Base-by-base conservation (phyloP, 176 grass and related monocot genomes). In the Aechmea fasciata region DNA sequence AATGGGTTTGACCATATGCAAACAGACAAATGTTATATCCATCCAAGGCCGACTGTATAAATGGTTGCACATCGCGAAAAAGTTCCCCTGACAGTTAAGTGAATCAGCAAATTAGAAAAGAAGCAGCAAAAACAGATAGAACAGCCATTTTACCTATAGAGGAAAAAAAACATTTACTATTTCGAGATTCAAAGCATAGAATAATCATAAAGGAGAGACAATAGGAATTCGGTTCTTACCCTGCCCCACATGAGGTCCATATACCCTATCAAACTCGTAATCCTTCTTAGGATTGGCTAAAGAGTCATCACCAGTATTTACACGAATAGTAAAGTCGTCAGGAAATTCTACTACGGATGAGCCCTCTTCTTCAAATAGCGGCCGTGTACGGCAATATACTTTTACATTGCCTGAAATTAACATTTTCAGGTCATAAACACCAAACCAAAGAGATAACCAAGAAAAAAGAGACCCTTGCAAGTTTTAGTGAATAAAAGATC, bases 261-360 rank as follows among this genome's bases (percentile, higher is more conserved):
- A 92, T 74, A 97, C 89, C 67, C 86, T 85, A 76, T 97, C 94
- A 70, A 92, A 97, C 71, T 97, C 94, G 75, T 90, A 97, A 78
- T 92, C 86, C 80, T 87, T 97, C 71, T 97, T 97, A 66, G 89
- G 89, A 54, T 92, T 92, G 28, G 84, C 84, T 75, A 97, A 79
- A 69, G 89, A 97, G 48, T 92, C 89, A 75, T 97, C 89, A 53
- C 86, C 84, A 28, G 84, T 97, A 73, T 92, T 92, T 75, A 97
- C 82, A 69, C 89, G 86, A 53, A 97, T 90, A 69, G 81, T 97
- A 76, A 79, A 88, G 69, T 97, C 94, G 85, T 97, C 89, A 59
- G 89, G 94, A 85, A 97, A 92, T 68, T 97, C 94, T 49, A 92
- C 87, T 28, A 77, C 59, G 11, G 84, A 92, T 66, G 71, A 67